phyloP scores from a whole-genome alignment of 2,329 filamentous ascomycete species.

The Aspergillus thermomutatus region DNA sequence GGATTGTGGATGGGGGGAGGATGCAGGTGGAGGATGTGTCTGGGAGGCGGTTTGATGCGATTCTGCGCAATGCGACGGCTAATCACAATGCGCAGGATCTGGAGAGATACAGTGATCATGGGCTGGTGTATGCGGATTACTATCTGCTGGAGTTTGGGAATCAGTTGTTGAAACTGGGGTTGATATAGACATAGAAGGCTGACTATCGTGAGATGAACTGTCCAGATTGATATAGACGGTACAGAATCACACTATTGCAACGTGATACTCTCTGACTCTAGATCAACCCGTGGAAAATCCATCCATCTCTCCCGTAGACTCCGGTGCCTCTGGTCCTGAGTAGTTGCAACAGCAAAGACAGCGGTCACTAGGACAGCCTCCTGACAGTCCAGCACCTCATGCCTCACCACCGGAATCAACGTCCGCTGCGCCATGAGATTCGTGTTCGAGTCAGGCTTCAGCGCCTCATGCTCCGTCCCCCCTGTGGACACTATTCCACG shows the following conservation, averaged over 20 bases:
- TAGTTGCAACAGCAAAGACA: constrained; percentile 1
- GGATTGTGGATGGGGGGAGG: neutral
- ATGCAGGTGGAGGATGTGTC: constrained; percentile 14
- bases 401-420: constrained; percentile 19
- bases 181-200: constrained; percentile 3
- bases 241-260: neutral
- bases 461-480: constrained; percentile 1
- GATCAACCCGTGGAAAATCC: neutral
- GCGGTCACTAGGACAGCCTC: constrained; percentile 1
- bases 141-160: constrained; percentile 41
- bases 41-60: constrained; percentile 30
- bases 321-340: neutral
- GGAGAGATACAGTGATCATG: constrained; percentile 36
- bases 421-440: constrained; percentile 25
- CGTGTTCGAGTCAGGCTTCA: constrained; percentile 32
- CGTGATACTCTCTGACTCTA: neutral
- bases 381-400: neutral
- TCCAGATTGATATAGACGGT: no score
- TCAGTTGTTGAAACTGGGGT: constrained; percentile 30
- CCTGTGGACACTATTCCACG: no score
- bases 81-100: constrained; percentile 38
- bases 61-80: constrained; percentile 37
- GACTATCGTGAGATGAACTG: no score
- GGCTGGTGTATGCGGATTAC: constrained; percentile 43
- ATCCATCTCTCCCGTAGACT: neutral